Evolutionary conservation across 306 rosid species (phyloP), one percentile per base, ranked within the genome.

Genomic region (Prunus armeniaca): DNA sequence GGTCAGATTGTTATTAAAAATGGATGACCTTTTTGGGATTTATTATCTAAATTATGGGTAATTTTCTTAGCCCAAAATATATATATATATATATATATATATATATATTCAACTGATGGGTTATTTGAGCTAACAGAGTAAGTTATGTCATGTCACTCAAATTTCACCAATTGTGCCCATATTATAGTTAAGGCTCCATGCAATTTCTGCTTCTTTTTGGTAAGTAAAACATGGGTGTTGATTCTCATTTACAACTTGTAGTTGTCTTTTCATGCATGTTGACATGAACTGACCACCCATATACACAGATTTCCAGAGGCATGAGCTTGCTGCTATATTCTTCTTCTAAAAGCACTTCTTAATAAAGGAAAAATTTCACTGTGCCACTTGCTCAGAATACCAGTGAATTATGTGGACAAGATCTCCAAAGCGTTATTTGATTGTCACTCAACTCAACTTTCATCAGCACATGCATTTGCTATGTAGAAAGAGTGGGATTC

Each of bases 401-500:
- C 54, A 13, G 9, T 52, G 58, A 22, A 71, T 5, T 57, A 73
- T 45, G 68, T 9, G 52, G 69, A 45, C 12, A 10, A 58, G 5
- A 24, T 57, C 28, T 77, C 69, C 63, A 11, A 77, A 9, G 54
- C 46, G 65, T 10, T 78, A 70, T 62, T 3, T 22, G 52, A 77
- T 77, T 58, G 56, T 76, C 58, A 25, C 41, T 9, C 30, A 11
- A 25, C 41, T 9, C 30, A 11, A 77, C 76, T 20, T 78, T 62
- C 71, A 69, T 78, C 43, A 69, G 65, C 56, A 78, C 71, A 47
- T 60, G 38, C 30, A 70, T 32, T 34, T 78, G 76, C 45, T 60
- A 77, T n/a, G 17, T 58, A 24, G 76, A 78, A 22, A 43, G 65
- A 30, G 58, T 78, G 3, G 81, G 81, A 2, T 70, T 78, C 68